Conservation (phyloP, 345 rosid species). For the Citrus australasica region DNA sequence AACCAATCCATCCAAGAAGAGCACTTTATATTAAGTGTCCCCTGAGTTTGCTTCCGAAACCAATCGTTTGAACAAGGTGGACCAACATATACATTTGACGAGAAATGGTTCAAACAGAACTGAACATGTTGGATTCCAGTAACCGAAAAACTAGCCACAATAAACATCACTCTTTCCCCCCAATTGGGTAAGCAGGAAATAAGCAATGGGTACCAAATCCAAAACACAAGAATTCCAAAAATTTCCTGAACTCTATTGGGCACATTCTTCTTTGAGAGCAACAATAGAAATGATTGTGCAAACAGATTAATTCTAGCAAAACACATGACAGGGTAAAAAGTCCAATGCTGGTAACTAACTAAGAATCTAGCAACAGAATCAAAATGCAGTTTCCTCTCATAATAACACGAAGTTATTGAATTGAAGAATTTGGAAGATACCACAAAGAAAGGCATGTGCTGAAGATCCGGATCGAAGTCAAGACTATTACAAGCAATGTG, state of each 20-base stretch:
- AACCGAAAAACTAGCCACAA: slow-evolving; percentile 36
- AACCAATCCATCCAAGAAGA: slow-evolving; percentile 79
- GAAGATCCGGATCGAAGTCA: slow-evolving; percentile 59
- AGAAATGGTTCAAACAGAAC: slow-evolving; percentile 60
- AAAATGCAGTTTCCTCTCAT: slow-evolving; percentile 48
- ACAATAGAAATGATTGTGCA: slow-evolving; percentile 38
- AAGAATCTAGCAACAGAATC: slow-evolving; percentile 42
- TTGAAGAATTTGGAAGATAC: slow-evolving; percentile 50
- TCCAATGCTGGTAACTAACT: slow-evolving; percentile 56
- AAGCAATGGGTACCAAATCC: slow-evolving; percentile 58
- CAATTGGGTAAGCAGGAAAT: slow-evolving; percentile 52
- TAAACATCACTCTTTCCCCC: slow-evolving; percentile 51
- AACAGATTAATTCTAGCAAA: slow-evolving; percentile 51
- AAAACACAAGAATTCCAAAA: slow-evolving; percentile 38
- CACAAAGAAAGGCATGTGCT: slow-evolving; percentile 53
- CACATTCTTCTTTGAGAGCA: slow-evolving; percentile 36
- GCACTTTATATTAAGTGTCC: slow-evolving; percentile 45
- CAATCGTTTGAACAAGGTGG: slow-evolving; percentile 44
- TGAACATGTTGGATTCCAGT: slow-evolving; percentile 56
- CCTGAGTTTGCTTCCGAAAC: slow-evolving; percentile 50
- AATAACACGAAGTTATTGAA: slow-evolving; percentile 37
- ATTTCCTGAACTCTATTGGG: slow-evolving; percentile 38
- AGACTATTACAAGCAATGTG: slow-evolving; percentile 59
- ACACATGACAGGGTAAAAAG: slow-evolving; percentile 62
- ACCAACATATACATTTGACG: slow-evolving; percentile 47